Evolutionary conservation across 1,139 yeast genomes (phyloP).

Genomic region (Williopsis jadinii): DNA sequence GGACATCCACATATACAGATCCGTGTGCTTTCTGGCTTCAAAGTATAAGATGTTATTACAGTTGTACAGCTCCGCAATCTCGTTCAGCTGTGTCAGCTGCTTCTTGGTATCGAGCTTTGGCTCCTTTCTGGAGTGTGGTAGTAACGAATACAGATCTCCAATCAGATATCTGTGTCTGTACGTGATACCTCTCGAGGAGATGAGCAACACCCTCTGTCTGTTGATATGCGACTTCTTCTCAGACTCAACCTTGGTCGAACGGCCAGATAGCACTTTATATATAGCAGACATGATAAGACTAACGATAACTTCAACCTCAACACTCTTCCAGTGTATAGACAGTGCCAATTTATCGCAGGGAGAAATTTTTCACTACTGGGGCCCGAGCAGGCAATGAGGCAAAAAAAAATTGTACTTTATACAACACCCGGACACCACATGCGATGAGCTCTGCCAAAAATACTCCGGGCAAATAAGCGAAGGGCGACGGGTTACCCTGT

Average conservation of each 20-base stretch:
- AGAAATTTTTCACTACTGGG: no score
- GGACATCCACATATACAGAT: conserved; percentile 88
- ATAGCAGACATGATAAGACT: conserved; percentile 36
- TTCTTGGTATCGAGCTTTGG: conserved; percentile 94
- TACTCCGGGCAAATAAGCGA: no score
- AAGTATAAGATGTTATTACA: conserved; percentile 93
- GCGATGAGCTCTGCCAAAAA: no score
- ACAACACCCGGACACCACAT: no score
- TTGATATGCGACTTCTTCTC: conserved; percentile 54
- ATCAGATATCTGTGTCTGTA: conserved; percentile 94
- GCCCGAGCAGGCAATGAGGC: no score
- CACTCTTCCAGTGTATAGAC: no score
- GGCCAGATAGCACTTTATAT: conserved; percentile 32
- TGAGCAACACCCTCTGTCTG: conserved; percentile 75
- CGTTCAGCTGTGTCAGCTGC: conserved; percentile 81
- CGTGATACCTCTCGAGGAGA: conserved; percentile 92
- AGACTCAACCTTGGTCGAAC: conserved; percentile 22
- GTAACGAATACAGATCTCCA: conserved; percentile 65
- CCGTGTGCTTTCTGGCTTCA: conserved; percentile 95
- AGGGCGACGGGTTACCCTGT: no score
- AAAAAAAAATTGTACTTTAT: no score
- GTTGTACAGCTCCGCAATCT: conserved; percentile 93
- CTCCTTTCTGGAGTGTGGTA: conserved; percentile 96
- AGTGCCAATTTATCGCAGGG: no score
- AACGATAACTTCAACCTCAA: no score